Base-by-base conservation (phyloP, 768 basidiomycete genomes). In the Boletus vinaceobasis region DNA sequence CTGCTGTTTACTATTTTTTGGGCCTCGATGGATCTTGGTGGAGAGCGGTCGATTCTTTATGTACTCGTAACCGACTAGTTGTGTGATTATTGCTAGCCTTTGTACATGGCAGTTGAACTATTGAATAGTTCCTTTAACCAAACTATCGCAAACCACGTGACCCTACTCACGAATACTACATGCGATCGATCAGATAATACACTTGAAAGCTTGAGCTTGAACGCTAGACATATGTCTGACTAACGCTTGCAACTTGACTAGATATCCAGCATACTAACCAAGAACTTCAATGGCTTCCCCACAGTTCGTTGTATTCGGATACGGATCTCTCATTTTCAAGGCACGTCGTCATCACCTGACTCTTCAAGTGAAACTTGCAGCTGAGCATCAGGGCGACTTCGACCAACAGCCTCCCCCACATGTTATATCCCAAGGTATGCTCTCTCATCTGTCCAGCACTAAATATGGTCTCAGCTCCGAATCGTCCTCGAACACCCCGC, bases 291-390 rank as follows among this genome's bases (percentile, higher is more conserved):
- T 65, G 66, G 13, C n/a, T 0, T 27, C 32, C 46, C 39, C 57
- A 56, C 71, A 74, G 21, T 93, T 86, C 66, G 77, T 90, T 49
- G 88, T 96, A 13, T 97, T 96, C 61, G 93, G 93, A 31, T 97
- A 97, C 61, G 93, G 93, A 11, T 93, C 91, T 7, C 78, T 97
- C 38, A 94, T 96, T 53, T 96, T 89, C 80, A 95, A 93, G 81
- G 93, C 47, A 19, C 5, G 35, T 47, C 3, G 48, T 46, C 26
- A 19, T 37, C 35, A 29, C 11, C 21, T 1, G 23, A 36, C 8
- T 9, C 6, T 21, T 3, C n/a, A n/a, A n/a, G 17, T 3, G 14
- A n/a, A n/a, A 36, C 36, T 40, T 17, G 21, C 1, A 38, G 42
- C 21, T 49, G 32, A 46, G 38, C 15, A 29, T 5, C 29, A 4